Base-by-base conservation (phyloP, 1,284 basidiomycete genomes). In the Earliella scabrosa region DNA sequence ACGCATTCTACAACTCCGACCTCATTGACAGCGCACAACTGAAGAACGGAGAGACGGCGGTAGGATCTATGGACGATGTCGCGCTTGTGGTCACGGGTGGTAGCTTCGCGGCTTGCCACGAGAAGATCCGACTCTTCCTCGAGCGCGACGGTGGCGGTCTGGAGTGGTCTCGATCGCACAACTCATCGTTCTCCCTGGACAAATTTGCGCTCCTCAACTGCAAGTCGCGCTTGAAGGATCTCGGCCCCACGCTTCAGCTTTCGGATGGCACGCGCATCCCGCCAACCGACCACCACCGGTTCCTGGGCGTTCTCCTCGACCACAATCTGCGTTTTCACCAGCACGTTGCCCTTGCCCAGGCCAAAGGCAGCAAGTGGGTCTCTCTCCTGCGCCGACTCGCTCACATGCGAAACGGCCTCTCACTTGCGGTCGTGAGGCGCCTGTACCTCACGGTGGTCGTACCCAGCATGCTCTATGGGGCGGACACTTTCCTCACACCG, bases 281-380 rank as follows among this genome's bases (percentile, higher is more conserved):
- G 24, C 41, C 41, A 2, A 16, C 24, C 14, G 23, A 24, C 16
- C 24, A 44, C n/a, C 56, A 65, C 23, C 73, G 71, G 45, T 71
- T 71, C 45, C 64, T 77, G 2, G 75, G 75, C 0, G 60, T 77
- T 0, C 38, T 67, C 9, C 21, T 79, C 1, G 76, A 80, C 63
- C 57, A 66, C 3, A 41, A 68, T 11, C 70, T 80, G 2, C 47
- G 58, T 0, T 79, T 69, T 59, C 62, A 65, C 9, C 60, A 69
- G 27, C 77, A 78, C 13, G 52, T 50, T 0, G 60, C 60, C 2
- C 29, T 60, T 0, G 74, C 71, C 0, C n/a, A 72, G 0, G 67
- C 54, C 0, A 78, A 75, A 51, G 75, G 71, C 1, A 61, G 56
- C 0, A 50, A 44, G 23, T 67, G 65, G 60, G 51, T 67, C 0